A percentile compares a stretch with the other conserved stretches of the same genome.
Conservation (phyloP, 78 protist species). For the Creolimax fragrantissima region DNA sequence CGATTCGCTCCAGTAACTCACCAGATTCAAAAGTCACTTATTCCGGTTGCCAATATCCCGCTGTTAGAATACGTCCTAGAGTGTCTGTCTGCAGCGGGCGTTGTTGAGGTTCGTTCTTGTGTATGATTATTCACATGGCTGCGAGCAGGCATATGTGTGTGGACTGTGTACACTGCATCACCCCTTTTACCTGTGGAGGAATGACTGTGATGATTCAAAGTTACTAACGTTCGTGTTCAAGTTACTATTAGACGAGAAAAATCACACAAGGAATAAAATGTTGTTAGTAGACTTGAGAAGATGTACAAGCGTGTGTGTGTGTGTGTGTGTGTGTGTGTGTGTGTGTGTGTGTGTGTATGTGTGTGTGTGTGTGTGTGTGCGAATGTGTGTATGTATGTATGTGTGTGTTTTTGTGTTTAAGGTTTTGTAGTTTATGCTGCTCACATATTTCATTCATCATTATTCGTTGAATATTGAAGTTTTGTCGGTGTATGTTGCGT, state of each 20-base stretch:
- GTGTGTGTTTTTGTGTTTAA: neutral
- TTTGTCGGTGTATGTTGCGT: neutral
- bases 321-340: too few species aligned
- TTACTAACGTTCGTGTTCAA: too few species aligned
- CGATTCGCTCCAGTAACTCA: conserved; percentile 5
- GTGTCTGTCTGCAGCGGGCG: conserved; percentile 2
- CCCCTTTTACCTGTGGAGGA: too few species aligned
- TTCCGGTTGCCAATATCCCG: conserved; percentile 27
- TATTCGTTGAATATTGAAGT: neutral
- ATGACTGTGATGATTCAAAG: too few species aligned
- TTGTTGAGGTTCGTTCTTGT: neutral
- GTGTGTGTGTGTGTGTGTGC: neutral
- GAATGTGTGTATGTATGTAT: neutral
- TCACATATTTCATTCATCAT: neutral
- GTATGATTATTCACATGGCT: too few species aligned
- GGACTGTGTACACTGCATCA: too few species aligned
- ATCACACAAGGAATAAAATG: too few species aligned
- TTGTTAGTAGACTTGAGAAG: too few species aligned
- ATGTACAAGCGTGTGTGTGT: too few species aligned
- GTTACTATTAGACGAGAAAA: too few species aligned
- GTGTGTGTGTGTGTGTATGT: too few species aligned
- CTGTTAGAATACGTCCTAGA: conserved; percentile 16
- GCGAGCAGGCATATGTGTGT: too few species aligned
- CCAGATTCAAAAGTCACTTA: neutral
- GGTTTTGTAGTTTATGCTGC: neutral